Conservation (phyloP, 352 stramenopile species). For the Phytophthora constricta region DNA sequence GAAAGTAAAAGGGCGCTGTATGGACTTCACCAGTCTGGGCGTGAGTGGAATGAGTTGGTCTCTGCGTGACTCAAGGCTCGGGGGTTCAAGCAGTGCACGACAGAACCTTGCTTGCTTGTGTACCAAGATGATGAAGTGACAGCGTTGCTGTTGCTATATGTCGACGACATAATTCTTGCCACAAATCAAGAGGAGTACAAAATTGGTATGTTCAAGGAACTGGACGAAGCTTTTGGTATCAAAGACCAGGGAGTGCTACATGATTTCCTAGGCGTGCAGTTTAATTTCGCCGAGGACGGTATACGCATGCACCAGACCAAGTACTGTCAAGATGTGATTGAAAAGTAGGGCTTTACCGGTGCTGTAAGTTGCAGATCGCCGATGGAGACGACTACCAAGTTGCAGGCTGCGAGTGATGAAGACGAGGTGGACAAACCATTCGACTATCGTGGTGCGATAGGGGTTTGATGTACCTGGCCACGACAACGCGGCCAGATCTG, state of each 20-base stretch:
- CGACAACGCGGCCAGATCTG: not conserved
- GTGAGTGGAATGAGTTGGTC: conserved; percentile 12
- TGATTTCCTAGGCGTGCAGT: not conserved
- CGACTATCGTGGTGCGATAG: not conserved
- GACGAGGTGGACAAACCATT: not conserved
- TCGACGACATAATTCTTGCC: not conserved
- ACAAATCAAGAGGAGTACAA: not conserved
- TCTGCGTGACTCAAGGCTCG: not conserved
- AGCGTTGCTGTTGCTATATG: conserved; percentile 7
- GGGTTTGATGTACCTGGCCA: not conserved
- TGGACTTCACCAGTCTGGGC: conserved; percentile 6
- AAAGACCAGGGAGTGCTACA: not conserved
- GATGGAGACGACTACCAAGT: not conserved
- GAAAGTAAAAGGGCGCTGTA: conserved; percentile 5
- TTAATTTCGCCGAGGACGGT: not conserved
- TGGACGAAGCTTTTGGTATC: not conserved
- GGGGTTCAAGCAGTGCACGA: not conserved
- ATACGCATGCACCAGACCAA: not conserved
- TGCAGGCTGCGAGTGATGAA: not conserved
- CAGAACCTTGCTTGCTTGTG: conserved; percentile 11
- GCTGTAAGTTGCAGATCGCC: not conserved
- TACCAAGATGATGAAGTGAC: conserved; percentile 1
- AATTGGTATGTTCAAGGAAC: not conserved
- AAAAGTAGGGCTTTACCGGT: not conserved
- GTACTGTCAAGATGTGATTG: not conserved